phyloP scores from a whole-genome alignment of 441 rosid genomes.

The Dalechampia spathulata region DNA sequence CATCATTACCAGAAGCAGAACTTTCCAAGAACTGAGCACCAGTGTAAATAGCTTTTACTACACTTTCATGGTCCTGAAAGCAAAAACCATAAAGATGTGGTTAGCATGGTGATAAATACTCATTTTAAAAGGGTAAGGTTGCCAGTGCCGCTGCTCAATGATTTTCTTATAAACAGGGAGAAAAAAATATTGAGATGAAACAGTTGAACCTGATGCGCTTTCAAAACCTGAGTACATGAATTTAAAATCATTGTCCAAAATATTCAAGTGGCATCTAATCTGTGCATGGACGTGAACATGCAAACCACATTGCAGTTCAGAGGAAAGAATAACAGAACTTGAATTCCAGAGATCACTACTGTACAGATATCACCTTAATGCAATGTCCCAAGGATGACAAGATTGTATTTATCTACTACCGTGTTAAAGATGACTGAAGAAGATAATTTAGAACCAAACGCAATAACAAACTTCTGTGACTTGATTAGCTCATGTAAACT shows the following conservation, averaged over 20 bases:
- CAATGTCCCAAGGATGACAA: background rate
- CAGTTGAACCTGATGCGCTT: background rate
- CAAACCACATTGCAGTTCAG: background rate
- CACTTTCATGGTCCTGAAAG: conserved; percentile 64
- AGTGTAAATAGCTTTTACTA: conserved; percentile 71
- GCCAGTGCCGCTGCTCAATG: too few species aligned
- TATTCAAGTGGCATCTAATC: background rate
- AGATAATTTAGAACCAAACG: background rate
- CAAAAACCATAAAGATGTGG: background rate
- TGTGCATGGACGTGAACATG: too few species aligned
- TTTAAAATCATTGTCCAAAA: background rate
- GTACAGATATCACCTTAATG: background rate
- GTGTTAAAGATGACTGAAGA: background rate
- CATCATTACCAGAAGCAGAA: conserved; percentile 41
- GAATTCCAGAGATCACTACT: too few species aligned
- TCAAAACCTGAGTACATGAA: background rate
- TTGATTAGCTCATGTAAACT: background rate
- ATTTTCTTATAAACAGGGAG: too few species aligned
- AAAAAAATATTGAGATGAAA: background rate
- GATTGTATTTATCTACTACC: background rate
- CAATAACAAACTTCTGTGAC: background rate
- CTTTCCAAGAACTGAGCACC: conserved; percentile 69
- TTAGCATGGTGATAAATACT: background rate
- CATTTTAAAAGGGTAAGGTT: too few species aligned
- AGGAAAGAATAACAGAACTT: background rate